These are phyloP conservation scores for Candida insectalens DNA, from an alignment of 805 yeast species.

Conservation along the genomic window DNA sequence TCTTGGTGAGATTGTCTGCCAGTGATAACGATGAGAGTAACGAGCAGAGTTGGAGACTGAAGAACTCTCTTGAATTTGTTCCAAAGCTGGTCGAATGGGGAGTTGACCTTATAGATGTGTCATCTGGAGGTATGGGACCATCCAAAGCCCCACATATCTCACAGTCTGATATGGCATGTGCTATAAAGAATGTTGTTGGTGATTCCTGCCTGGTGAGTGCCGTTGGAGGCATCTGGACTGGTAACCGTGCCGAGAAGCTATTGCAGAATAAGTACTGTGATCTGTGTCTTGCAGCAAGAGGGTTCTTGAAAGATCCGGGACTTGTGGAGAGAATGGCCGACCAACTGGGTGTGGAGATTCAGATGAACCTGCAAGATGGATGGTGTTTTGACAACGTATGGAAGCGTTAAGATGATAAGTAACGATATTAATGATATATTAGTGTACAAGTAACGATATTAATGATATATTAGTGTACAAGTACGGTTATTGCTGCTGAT, in stretches of 20 bases:
- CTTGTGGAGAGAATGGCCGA: constrained; percentile 42
- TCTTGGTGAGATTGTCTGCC: constrained; percentile 39
- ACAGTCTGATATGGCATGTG: constrained; percentile 31
- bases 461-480: not conserved
- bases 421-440: not conserved
- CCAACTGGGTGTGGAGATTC: constrained; percentile 28
- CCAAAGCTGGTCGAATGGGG: constrained; percentile 30
- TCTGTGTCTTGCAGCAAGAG: constrained; percentile 35
- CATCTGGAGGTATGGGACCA: constrained; percentile 38
- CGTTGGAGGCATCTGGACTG: constrained; percentile 34
- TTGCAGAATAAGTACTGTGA: constrained; percentile 37
- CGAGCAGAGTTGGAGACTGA: constrained; percentile 31
- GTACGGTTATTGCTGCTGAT: not conserved
- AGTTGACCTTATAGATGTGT: constrained; percentile 43
- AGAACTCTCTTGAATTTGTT: constrained; percentile 33
- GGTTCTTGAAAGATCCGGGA: constrained; percentile 40
- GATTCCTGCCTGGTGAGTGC: constrained; percentile 32
- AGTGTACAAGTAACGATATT: not conserved
- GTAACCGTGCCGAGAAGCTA: constrained; percentile 28
- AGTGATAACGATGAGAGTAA: constrained; percentile 31
- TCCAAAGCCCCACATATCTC: constrained; percentile 22
- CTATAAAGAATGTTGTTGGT: constrained; percentile 35
- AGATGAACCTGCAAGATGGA: constrained; percentile 12
- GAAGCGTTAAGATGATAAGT: constrained; percentile 1
- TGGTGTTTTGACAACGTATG: constrained; percentile 11